Evolutionary conservation across 768 basidiomycete species (phyloP), one percentile per base, ranked within the genome.

Genomic region (Collybiopsis luxurians): DNA sequence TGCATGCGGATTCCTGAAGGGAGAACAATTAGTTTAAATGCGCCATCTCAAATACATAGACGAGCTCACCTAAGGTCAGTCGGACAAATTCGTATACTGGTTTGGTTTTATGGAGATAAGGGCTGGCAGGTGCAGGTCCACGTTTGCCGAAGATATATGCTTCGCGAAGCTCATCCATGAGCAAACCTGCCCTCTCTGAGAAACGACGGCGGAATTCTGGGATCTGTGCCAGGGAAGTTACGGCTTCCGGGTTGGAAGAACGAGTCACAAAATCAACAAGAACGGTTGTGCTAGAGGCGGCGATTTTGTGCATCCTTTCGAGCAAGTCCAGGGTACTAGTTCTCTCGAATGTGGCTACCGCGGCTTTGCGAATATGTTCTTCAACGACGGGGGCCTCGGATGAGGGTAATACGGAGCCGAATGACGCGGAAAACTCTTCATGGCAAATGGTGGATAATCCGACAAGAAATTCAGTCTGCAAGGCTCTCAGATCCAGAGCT

Each of bases 21-120:
- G 48, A 26, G 9, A 5, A 47, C 10, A 23, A 26, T 47, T 21
- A 47, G 6, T 24, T 15, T 12, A 10, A 47, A 15, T 15, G 10
- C 21, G 6, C 31, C 31, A 13, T 13, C 31, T 34, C 11, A 44
- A 54, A 15, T 43, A 24, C 27, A n/a, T 11, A 53, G 6, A 4
- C 3, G 12, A 47, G 21, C 53, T 21, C 82, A n/a, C 89, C 89
- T 27, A 94, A 73, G 7, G 77, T 80, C 21, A 81, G 58, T 31
- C 92, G 78, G 4, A 95, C 81, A 60, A 85, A 95, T 67, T 89
- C 85, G 69, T 95, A 95, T 23, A 94, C 68, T 4, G 82, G 73
- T 11, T 83, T 78, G 3, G 90, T 91, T 66, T 80, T 81, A 65
- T 83, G 84, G 57, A 95, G 77, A 69, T 77, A 84, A 10, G 64